Evolutionary conservation across 345 rosid genomes (phyloP).

Genomic region (Dipteronia sinensis): DNA sequence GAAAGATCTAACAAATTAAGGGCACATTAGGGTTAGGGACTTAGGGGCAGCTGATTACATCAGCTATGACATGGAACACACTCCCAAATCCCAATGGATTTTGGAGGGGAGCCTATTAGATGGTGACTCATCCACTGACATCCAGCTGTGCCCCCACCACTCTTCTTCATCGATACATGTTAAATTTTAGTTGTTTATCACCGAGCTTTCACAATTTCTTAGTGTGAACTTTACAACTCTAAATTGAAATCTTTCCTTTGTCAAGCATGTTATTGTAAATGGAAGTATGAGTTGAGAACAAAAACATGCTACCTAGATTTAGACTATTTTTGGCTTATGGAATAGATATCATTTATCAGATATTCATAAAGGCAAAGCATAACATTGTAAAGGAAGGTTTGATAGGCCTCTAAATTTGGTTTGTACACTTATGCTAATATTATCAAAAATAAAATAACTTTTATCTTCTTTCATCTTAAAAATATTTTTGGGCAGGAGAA

Average conservation of each 20-base stretch:
- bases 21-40: background rate
- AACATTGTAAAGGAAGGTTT: background rate
- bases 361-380: background rate
- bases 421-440: no score
- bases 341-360: background rate
- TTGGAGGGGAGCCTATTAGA: constrained; percentile 20
- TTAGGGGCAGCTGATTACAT: constrained; percentile 3
- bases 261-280: background rate
- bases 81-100: background rate
- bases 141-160: constrained; percentile 21
- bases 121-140: constrained; percentile 11
- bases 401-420: background rate
- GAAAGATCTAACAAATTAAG: background rate
- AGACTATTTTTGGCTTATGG: background rate
- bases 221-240: no score
- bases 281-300: background rate
- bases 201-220: no score
- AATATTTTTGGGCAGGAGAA: no score
- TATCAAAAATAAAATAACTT: no score
- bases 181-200: background rate
- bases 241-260: background rate
- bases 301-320: background rate
- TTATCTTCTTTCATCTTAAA: no score
- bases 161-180: background rate
- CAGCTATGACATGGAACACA: constrained; percentile 33